Conservation (phyloP, 805 yeast species). For the Lachancea cidri region DNA sequence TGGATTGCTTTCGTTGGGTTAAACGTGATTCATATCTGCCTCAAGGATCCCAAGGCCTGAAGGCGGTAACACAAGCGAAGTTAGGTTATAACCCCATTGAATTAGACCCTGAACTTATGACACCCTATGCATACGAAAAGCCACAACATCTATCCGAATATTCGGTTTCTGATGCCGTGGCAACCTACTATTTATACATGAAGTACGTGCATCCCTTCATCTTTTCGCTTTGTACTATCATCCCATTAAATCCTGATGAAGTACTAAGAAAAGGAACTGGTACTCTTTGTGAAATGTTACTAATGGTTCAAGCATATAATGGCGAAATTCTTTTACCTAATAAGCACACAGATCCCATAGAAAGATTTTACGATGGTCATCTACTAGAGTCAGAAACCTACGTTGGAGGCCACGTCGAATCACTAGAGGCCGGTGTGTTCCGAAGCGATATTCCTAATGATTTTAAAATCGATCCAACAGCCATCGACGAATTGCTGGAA, state of each 20-base stretch:
- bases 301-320: conserved; percentile 93
- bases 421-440: conserved; percentile 96
- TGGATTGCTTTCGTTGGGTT: conserved; percentile 98
- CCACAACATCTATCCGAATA: conserved; percentile 93
- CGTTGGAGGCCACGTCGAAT: conserved; percentile 98
- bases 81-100: conserved; percentile 95
- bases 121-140: conserved; percentile 91
- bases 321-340: conserved; percentile 78
- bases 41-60: conserved; percentile 97
- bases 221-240: conserved; percentile 89
- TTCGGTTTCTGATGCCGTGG: conserved; percentile 99
- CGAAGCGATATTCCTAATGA: conserved; percentile 76
- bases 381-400: conserved; percentile 91
- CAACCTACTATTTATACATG: conserved; percentile 91
- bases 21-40: conserved; percentile 96
- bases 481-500: conserved; percentile 68
- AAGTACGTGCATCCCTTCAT: conserved; percentile 97
- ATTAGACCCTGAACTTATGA: conserved; percentile 95
- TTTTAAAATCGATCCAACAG: conserved; percentile 75
- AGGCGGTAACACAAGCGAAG: conserved; percentile 94
- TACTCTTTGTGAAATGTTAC: conserved; percentile 93
- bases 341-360: conserved; percentile 91
- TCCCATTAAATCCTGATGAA: conserved; percentile 96
- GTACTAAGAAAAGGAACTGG: conserved; percentile 96
- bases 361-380: conserved; percentile 92